These are phyloP conservation scores for Naegleria gruberi DNA, from an alignment of 208 protist genomes.

Conservation along the genomic window DNA sequence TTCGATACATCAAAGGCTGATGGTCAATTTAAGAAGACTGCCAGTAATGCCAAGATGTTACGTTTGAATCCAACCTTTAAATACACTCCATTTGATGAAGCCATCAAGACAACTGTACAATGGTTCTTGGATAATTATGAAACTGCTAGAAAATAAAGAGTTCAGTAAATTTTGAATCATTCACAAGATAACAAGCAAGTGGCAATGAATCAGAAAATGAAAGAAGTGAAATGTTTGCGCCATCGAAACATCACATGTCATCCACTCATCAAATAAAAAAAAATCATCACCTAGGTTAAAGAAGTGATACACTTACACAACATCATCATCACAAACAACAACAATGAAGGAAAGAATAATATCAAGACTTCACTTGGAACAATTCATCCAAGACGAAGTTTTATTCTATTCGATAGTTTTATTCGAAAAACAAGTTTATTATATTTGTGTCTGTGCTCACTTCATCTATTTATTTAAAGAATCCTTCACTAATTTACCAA, in stretches of 20 bases:
- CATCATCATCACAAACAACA: neutral
- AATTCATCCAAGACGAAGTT: neutral
- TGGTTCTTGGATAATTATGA: slow-evolving; percentile 81
- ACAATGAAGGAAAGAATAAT: neutral
- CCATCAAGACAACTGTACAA: slow-evolving; percentile 54
- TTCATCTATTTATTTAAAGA: neutral
- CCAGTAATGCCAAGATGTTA: slow-evolving; percentile 70
- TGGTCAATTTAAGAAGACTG: slow-evolving; percentile 84
- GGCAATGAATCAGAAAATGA: too few species aligned
- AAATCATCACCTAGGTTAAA: too few species aligned
- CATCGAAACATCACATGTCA: too few species aligned
- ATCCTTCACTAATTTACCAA: neutral
- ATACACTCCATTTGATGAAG: slow-evolving; percentile 75
- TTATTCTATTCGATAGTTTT: neutral
- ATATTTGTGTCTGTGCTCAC: neutral
- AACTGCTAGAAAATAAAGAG: slow-evolving; percentile 50
- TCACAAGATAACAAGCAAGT: too few species aligned
- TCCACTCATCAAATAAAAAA: too few species aligned
- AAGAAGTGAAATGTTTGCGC: neutral
- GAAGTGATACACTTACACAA: too few species aligned
- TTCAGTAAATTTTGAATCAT: too few species aligned
- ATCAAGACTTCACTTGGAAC: neutral
- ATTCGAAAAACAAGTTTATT: neutral
- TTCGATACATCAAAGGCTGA: slow-evolving; percentile 80
- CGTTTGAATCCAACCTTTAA: slow-evolving; percentile 60